Conservation (phyloP, 495 filamentous ascomycete species). For the Lophium mytilinum region DNA sequence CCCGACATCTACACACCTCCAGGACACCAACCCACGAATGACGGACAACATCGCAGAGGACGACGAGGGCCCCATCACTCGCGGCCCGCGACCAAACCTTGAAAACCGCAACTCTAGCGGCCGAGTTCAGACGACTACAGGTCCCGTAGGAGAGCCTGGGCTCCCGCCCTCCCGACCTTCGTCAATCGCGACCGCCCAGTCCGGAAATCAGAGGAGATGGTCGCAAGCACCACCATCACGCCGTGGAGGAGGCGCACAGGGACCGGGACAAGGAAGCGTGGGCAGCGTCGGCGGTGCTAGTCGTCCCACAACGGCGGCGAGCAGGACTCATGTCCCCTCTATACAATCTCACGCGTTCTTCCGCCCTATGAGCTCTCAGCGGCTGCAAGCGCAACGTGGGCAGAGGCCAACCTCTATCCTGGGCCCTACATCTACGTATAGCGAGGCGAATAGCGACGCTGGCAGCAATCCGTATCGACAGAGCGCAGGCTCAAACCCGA, state of each 20-base stretch:
- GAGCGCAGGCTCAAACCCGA: constrained; percentile 22
- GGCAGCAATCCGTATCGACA: constrained; percentile 30
- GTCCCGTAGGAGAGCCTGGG: constrained; percentile 38
- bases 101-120: constrained; percentile 17
- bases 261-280: constrained; percentile 11
- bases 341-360: constrained; percentile 88
- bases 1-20: constrained; percentile 24
- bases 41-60: constrained; percentile 66
- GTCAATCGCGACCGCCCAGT: constrained; percentile 33
- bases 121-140: constrained; percentile 31
- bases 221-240: constrained; percentile 42
- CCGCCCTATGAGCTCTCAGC: constrained; percentile 92
- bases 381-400: constrained; percentile 82
- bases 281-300: constrained; percentile 39
- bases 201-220: constrained; percentile 44
- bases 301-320: constrained; percentile 43
- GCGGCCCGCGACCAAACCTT: constrained; percentile 3
- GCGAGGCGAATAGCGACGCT: constrained; percentile 39
- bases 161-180: constrained; percentile 36
- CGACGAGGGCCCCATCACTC: constrained; percentile 30
- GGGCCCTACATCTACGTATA: constrained; percentile 32
- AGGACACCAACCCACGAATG: constrained; percentile 48
- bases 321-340: constrained; percentile 81
- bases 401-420: constrained; percentile 40
- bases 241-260: constrained; percentile 21